These are phyloP conservation scores for Combretum micranthum DNA, from an alignment of 345 rosid genomes.

Conservation along the genomic window DNA sequence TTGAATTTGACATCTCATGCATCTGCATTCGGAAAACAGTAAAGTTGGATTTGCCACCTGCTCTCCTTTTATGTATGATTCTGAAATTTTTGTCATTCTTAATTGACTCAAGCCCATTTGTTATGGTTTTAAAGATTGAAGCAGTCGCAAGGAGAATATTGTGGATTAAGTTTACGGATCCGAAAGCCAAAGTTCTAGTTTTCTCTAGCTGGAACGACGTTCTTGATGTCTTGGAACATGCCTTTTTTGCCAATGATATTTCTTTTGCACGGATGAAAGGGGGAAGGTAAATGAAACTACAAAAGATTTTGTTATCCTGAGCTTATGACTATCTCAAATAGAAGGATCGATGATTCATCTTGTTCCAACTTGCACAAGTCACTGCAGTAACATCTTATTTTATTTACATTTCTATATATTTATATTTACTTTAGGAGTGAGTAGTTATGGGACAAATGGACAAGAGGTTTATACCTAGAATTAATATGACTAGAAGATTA, in stretches of 20 bases:
- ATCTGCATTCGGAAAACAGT: too few relatives aligned
- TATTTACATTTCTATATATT: too few relatives aligned
- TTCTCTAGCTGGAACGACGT: slow-evolving; percentile 99
- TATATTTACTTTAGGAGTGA: too few relatives aligned
- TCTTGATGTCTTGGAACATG: slow-evolving; percentile 90
- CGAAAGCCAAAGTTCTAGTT: slow-evolving; percentile 78
- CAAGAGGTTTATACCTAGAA: too few relatives aligned
- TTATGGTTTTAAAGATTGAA: slow-evolving; percentile 57
- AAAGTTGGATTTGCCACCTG: too few relatives aligned
- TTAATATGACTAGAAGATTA: too few relatives aligned
- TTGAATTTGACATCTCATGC: too few relatives aligned
- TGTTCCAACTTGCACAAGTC: too few relatives aligned
- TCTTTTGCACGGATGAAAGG: slow-evolving; percentile 85
- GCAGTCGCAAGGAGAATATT: slow-evolving; percentile 82
- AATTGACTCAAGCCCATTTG: slow-evolving; percentile 4
- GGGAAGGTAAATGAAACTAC: slow-evolving; percentile 55
- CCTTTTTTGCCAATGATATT: slow-evolving; percentile 60
- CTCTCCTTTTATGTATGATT: too few relatives aligned
- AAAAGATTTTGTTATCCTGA: background rate
- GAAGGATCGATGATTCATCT: background rate
- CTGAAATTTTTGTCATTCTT: too few relatives aligned
- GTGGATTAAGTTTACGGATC: slow-evolving; percentile 74
- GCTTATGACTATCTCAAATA: background rate
- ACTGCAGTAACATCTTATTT: too few relatives aligned
- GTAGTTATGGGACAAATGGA: too few relatives aligned